These are phyloP conservation scores for Apiospora pterosperma DNA, from an alignment of 2,329 filamentous ascomycete genomes.

Conservation along the genomic window DNA sequence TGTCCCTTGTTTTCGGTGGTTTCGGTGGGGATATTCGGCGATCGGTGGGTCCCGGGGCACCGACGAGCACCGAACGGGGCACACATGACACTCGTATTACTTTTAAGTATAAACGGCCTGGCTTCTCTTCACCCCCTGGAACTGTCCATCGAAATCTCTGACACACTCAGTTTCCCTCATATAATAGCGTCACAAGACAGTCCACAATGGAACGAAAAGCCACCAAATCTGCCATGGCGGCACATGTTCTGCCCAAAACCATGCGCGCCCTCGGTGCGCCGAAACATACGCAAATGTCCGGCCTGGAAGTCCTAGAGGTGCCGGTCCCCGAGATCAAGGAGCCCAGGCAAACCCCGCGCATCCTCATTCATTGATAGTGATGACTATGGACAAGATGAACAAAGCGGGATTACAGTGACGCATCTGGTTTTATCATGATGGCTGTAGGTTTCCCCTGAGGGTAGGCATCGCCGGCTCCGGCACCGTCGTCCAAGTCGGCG, in stretches of 20 bases:
- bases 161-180: too few relatives aligned
- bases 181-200: not conserved
- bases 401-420: slow-evolving; percentile 25
- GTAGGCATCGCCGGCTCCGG: slow-evolving; percentile 26
- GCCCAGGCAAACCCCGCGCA: slow-evolving; percentile 37
- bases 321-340: slow-evolving; percentile 40
- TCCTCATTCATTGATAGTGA: too few relatives aligned
- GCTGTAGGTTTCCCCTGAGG: slow-evolving; percentile 19
- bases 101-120: not conserved
- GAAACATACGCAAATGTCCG: slow-evolving; percentile 33
- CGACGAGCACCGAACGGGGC: not conserved
- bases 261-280: slow-evolving; percentile 43
- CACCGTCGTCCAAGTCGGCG: slow-evolving; percentile 25
- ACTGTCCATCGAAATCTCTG: not conserved
- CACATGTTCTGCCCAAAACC: slow-evolving; percentile 32
- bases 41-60: slow-evolving; percentile 2
- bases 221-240: not conserved
- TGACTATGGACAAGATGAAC: slow-evolving; percentile 33
- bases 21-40: not conserved
- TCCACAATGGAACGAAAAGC: not conserved
- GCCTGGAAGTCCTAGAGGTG: slow-evolving; percentile 37
- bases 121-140: not conserved
- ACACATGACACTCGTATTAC: not conserved
- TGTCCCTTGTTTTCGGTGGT: not conserved
- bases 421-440: slow-evolving; percentile 15